These are phyloP conservation scores for Suillus paluster DNA, from an alignment of 768 basidiomycete species.

Conservation along the genomic window DNA sequence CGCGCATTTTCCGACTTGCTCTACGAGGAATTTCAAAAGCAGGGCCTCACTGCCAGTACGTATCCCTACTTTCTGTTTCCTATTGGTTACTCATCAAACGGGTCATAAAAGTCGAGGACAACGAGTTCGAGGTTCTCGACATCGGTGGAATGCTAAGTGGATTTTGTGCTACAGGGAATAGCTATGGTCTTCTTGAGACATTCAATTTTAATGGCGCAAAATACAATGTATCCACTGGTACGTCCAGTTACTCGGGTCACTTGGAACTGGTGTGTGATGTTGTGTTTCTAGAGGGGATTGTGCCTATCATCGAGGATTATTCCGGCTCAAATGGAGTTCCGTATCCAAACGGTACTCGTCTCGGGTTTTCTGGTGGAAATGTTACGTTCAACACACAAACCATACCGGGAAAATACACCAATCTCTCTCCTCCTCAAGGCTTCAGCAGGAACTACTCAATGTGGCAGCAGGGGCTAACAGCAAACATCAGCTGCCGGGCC, in stretches of 20 bases:
- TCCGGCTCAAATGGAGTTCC: constrained; percentile 6
- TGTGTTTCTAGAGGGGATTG: constrained; percentile 4
- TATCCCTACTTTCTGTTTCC: not conserved
- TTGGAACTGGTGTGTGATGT: not conserved
- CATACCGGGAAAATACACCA: not conserved
- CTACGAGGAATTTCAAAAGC: not conserved
- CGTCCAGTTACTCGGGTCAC: not conserved
- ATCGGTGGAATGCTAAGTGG: constrained; percentile 13
- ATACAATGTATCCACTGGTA: constrained; percentile 19
- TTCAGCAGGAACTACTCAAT: constrained; percentile 8
- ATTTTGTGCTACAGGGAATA: constrained; percentile 10
- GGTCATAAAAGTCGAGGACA: not conserved
- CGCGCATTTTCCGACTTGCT: constrained; percentile 10
- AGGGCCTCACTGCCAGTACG: not conserved
- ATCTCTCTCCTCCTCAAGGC: not conserved
- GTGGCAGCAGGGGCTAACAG: constrained; percentile 10
- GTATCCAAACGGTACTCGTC: not conserved
- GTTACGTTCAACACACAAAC: not conserved
- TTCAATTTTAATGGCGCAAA: constrained; percentile 21
- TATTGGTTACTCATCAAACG: not conserved
- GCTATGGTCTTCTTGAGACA: constrained; percentile 12
- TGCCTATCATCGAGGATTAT: constrained; percentile 1
- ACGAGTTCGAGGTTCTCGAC: constrained; percentile 13
- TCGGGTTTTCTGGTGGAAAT: constrained; percentile 10
- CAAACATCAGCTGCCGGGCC: constrained; percentile 5